Evolutionary conservation across 176 grass and related monocot genomes (phyloP), one percentile per base, ranked within the genome.

Genomic region (Leersia perrieri): DNA sequence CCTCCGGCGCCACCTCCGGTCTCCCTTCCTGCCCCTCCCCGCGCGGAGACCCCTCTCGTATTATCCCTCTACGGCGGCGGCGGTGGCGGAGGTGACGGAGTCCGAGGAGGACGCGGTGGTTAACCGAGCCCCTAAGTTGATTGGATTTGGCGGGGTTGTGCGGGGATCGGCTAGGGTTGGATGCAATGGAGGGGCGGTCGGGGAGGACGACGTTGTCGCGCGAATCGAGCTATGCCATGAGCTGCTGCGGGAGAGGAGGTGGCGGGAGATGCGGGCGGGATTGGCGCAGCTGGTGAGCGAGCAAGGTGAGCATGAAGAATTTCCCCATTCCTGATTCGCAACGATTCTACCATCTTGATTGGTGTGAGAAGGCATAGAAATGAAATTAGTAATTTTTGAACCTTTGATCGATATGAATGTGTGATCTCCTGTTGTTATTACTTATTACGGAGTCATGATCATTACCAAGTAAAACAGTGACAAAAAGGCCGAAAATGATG

Each of bases 171-270:
- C 49, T 53, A 53, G 20, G 49, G 2, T 53, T n/a, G 49, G 49
- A 5, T 58, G 25, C 70, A 58, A 44, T 32, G 72, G 12, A 1
- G 30, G 74, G 42, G 34, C 13, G n/a, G 68, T 60, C 41, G 74
- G n/a, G 33, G 60, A 80, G 5, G 27, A 65, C 13, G 63, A 63
- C 16, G 44, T 86, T 12, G 53, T 49, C 7, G 33, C 64, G 53
- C 73, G 90, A 29, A 22, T 98, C 83, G 73, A 72, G 74, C 40
- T 61, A 36, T 89, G 69, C 75, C 78, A 88, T 85, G 84, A 60
- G 60, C 68, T 98, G 55, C 77, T 94, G 29, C 63, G 69, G 72
- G 86, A 91, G 51, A 80, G 70, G 49, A 89, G 86, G 77, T 92
- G 91, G 83, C 70, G n/a, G 49, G 88, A 91, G 77, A 91, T 91